A percentile compares a stretch with the other conserved stretches of the same genome.
These are phyloP conservation scores for Silene uniflora DNA, from an alignment of 148 eudicot genomes.

Conservation along the genomic window DNA sequence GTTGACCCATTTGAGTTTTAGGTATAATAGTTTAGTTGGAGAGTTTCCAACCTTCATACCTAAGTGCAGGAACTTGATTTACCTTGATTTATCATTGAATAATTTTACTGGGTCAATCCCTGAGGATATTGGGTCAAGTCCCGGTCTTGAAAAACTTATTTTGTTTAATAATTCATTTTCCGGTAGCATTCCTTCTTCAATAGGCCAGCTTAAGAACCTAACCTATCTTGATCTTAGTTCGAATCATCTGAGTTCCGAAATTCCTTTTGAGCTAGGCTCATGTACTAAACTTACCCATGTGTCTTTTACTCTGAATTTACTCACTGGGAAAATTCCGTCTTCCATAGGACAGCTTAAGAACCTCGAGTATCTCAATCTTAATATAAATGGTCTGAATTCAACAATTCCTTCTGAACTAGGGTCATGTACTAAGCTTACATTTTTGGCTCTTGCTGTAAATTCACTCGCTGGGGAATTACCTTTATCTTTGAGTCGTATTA, in stretches of 20 bases:
- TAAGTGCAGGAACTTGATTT: slow-evolving; percentile 40
- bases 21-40: slow-evolving; percentile 30
- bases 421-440: slow-evolving; percentile 30
- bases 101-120: slow-evolving; percentile 42
- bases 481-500: slow-evolving; percentile 25
- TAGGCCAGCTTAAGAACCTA: slow-evolving; percentile 26
- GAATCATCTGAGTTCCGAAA: slow-evolving; percentile 20
- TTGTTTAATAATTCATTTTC: slow-evolving; percentile 14
- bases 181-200: slow-evolving; percentile 28
- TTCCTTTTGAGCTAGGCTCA: slow-evolving; percentile 31
- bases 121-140: slow-evolving; percentile 19
- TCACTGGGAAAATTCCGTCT: slow-evolving; percentile 27
- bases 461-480: slow-evolving; percentile 32
- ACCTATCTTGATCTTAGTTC: slow-evolving; percentile 11
- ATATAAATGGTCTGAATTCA: slow-evolving; percentile 23
- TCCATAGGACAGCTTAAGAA: slow-evolving; percentile 28
- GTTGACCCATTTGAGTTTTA: slow-evolving; percentile 44
- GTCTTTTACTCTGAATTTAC: slow-evolving; percentile 21
- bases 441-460: slow-evolving; percentile 30
- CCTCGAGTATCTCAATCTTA: slow-evolving; percentile 28
- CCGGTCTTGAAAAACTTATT: slow-evolving; percentile 12
- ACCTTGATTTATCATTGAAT: slow-evolving; percentile 61
- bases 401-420: slow-evolving; percentile 39
- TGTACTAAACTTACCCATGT: slow-evolving; percentile 28
- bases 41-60: slow-evolving; percentile 61